A percentile compares a stretch with the other conserved stretches of the same genome.
Conservation (phyloP, 371 early-diverging fungal genomes). For the Saksenaea oblongispora region DNA sequence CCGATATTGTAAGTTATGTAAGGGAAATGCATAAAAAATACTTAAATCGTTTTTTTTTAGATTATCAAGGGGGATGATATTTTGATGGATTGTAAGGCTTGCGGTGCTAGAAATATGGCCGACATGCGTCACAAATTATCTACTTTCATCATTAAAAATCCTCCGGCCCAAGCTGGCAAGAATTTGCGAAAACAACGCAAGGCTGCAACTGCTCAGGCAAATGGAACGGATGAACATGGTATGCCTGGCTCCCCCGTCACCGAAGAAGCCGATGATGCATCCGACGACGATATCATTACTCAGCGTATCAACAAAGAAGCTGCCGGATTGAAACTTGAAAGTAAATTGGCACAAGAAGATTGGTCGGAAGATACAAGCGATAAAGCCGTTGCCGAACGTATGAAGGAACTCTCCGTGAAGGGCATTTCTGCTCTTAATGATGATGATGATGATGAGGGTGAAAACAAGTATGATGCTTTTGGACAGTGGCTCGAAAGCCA, state of each 20-base stretch:
- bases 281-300: slow-evolving; percentile 73
- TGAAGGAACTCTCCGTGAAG: slow-evolving; percentile 67
- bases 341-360: slow-evolving; percentile 76
- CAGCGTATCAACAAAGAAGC: slow-evolving; percentile 75
- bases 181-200: slow-evolving; percentile 75
- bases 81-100: slow-evolving; percentile 88
- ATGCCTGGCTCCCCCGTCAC: slow-evolving; percentile 46
- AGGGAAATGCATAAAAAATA: not conserved
- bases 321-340: slow-evolving; percentile 59
- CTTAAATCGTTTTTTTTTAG: slow-evolving; percentile 21
- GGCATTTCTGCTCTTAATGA: slow-evolving; percentile 53
- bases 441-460: slow-evolving; percentile 68
- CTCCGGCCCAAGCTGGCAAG: slow-evolving; percentile 69
- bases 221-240: slow-evolving; percentile 45
- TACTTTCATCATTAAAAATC: slow-evolving; percentile 92
- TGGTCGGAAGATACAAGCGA: slow-evolving; percentile 84
- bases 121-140: slow-evolving; percentile 92
- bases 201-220: slow-evolving; percentile 53
- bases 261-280: slow-evolving; percentile 47
- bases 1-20: slow-evolving; percentile 74
- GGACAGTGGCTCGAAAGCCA: slow-evolving; percentile 68
- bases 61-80: slow-evolving; percentile 76
- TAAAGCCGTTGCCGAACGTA: slow-evolving; percentile 78
- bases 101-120: slow-evolving; percentile 84
- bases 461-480: slow-evolving; percentile 71